These are phyloP conservation scores for Microbotryomycetes sp. DNA, from an alignment of 1,284 basidiomycete species.

Conservation along the genomic window DNA sequence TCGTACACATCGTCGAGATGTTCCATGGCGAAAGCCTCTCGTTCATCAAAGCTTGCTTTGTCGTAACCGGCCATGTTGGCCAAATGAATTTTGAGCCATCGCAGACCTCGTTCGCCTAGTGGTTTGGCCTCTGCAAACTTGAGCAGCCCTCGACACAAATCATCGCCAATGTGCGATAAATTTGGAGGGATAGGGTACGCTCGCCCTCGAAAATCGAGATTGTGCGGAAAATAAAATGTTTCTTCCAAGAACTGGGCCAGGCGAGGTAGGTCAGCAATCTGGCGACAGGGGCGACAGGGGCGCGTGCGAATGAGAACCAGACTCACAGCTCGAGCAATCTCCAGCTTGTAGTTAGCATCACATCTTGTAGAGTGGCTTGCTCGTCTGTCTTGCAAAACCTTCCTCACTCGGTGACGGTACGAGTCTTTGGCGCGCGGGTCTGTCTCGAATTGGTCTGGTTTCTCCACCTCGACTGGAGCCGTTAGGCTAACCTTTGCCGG, in stretches of 20 bases:
- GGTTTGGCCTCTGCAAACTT: constrained; percentile 75
- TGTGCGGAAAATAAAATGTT: constrained; percentile 89
- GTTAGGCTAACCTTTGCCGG: constrained; percentile 37
- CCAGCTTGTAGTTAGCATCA: constrained; percentile 93
- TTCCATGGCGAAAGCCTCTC: constrained; percentile 69
- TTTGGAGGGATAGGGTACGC: constrained; percentile 97
- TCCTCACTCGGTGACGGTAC: constrained; percentile 58
- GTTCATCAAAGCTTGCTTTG: constrained; percentile 89
- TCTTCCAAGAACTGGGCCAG: constrained; percentile 68
- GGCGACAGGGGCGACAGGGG: neutral
- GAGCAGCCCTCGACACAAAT: constrained; percentile 79
- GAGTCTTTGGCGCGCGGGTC: constrained; percentile 61
- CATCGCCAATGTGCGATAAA: constrained; percentile 92
- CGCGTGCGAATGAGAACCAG: constrained; percentile 1
- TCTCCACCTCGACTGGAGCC: constrained; percentile 52
- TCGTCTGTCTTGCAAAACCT: constrained; percentile 58
- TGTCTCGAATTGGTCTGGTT: constrained; percentile 54
- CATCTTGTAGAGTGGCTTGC: constrained; percentile 86
- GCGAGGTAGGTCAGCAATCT: neutral
- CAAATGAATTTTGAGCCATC: constrained; percentile 87
- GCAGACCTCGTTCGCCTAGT: constrained; percentile 69
- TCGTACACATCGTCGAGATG: constrained; percentile 74
- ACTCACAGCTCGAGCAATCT: constrained; percentile 84
- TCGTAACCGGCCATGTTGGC: constrained; percentile 91
- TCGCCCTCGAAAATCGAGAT: constrained; percentile 94